phyloP scores from a whole-genome alignment of 139 green algal genomes.

The Chlamydomonas incerta region DNA sequence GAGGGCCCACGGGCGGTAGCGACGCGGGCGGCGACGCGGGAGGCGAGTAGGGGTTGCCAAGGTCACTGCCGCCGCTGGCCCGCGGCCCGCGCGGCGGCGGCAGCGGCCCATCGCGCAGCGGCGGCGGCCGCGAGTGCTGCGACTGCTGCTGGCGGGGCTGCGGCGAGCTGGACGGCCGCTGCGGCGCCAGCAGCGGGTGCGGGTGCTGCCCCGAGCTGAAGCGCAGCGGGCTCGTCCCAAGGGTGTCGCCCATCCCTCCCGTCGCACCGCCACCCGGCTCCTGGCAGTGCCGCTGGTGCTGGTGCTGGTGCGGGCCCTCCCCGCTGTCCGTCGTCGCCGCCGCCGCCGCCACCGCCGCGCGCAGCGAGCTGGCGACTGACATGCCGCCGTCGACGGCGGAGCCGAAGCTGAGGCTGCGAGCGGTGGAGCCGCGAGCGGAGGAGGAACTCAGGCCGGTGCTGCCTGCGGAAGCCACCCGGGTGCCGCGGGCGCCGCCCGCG shows the following conservation, averaged over 20 bases:
- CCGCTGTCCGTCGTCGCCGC: not conserved
- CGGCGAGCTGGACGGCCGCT: not conserved
- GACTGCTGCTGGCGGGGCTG: not conserved
- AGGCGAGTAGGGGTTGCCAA: no score
- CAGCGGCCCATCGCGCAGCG: no score
- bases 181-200: no score
- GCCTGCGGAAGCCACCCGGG: not conserved
- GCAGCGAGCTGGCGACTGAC: not conserved
- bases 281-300: not conserved
- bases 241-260: no score
- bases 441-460: not conserved
- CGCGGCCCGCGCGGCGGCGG: no score
- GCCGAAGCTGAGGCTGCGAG: constrained; percentile 26
- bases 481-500: not conserved
- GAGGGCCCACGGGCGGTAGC: no score
- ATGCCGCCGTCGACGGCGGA: not conserved
- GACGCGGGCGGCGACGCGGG: no score
- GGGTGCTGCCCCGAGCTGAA: not conserved
- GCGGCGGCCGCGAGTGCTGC: no score
- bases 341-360: not conserved
- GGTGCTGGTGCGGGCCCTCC: no score
- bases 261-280: no score
- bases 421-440: not conserved
- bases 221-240: no score
- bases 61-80: no score